Base-by-base conservation (phyloP, 495 filamentous ascomycete species). In the Hypomontagnella submonticulosa region DNA sequence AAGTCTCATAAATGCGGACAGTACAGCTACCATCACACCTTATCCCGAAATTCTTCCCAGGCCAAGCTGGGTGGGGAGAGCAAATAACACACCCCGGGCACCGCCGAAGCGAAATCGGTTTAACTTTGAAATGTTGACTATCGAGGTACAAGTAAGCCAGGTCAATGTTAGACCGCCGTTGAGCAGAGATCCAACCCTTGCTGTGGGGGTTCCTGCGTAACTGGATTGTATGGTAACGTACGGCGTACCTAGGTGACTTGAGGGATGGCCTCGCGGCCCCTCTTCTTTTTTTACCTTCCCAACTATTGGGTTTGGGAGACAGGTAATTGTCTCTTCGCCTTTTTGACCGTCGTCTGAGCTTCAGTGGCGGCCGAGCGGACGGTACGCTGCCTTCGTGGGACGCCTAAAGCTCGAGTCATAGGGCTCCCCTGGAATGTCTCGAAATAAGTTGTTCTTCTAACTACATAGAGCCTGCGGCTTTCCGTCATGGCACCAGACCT, bases 11-110 rank as follows among this genome's bases (percentile, higher is more conserved):
- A 53, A 67, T 69, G 71, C 67, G 69, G 73, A 72, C 72, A 74
- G 62, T 71, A 71, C 73, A 77, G 70, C 72, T 75, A 71, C 72
- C 72, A 75, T 73, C 73, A 69, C 52, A 68, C 67, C 55, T 63
- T 48, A 67, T 62, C 71, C 66, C 23, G 23, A 27, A 27, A 73
- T 71, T 60, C 68, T 74, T 70, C 51, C 67, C 65, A 69, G 70
- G 69, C 70, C 71, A 75, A 72, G 63, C 44, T 62, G 55, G 68
- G 38, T 50, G 66, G 64, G 69, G 73, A 71, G 70, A 72, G 66
- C 38, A 63, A 63, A 75, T 62, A 44, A 61, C 76, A 71, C 71
- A 61, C 66, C 69, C 60, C 70, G 61, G 65, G 75, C 66, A 71
- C 67, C 69, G 77, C 71, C 67, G 55, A 67, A 44, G 64, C 65